Conservation (phyloP, 2,329 filamentous ascomycete genomes). For the Aureobasidium uvarum region DNA sequence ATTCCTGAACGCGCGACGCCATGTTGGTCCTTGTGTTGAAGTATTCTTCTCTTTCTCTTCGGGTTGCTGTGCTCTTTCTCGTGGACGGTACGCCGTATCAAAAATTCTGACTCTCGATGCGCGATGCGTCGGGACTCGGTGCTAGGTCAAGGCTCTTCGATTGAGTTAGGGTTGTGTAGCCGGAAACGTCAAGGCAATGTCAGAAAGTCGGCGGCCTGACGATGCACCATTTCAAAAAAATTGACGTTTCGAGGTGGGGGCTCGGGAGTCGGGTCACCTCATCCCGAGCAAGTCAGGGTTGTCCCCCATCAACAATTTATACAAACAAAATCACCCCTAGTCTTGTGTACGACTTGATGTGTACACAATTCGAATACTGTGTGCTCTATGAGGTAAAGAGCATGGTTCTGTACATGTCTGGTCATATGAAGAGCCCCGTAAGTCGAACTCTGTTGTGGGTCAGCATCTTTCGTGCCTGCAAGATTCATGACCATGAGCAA, state of each 20-base stretch:
- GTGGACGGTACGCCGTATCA: not conserved
- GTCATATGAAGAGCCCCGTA: too few relatives aligned
- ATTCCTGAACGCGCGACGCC: conserved; percentile 45
- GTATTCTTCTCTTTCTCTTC: not conserved
- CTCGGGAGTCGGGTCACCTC: conserved; percentile 1
- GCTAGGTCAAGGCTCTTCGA: too few relatives aligned
- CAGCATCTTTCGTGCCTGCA: too few relatives aligned
- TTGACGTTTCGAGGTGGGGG: not conserved
- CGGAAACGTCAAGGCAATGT: not conserved
- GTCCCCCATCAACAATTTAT: not conserved
- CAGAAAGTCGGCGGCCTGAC: not conserved
- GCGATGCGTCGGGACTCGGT: too few relatives aligned
- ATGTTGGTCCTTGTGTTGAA: not conserved
- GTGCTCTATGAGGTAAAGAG: not conserved
- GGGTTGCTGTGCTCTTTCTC: not conserved
- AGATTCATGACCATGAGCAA: too few relatives aligned
- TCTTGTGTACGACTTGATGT: not conserved
- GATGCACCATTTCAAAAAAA: not conserved
- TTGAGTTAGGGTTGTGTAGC: not conserved
- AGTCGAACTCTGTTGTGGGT: too few relatives aligned
- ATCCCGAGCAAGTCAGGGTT: not conserved
- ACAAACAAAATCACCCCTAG: too few relatives aligned
- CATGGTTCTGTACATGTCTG: too few relatives aligned
- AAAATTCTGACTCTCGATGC: too few relatives aligned
- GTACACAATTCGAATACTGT: not conserved